Percentiles rank a stretch among this genome's conserved stretches.
Conservation (phyloP, 164 flowering plant genomes). For the Vitis riparia region DNA sequence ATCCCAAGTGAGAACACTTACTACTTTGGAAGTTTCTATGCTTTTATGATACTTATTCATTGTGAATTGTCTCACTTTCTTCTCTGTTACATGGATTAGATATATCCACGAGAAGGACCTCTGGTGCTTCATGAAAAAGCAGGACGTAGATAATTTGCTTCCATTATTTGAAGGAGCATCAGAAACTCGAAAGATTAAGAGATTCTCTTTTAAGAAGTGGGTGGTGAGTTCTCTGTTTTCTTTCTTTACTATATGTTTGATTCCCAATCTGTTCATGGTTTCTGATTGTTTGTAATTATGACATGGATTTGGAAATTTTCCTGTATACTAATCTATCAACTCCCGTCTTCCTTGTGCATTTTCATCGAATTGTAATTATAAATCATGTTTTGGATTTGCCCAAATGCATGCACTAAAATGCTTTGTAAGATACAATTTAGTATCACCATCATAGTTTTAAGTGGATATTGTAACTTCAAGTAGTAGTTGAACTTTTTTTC, state of each 20-base stretch:
- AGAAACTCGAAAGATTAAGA: conserved; percentile 65
- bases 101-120: conserved; percentile 79
- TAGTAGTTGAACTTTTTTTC: too few species aligned
- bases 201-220: conserved; percentile 65
- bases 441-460: too few species aligned
- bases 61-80: conserved; percentile 1
- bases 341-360: too few species aligned
- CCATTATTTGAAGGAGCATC: conserved; percentile 70
- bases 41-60: not conserved
- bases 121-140: conserved; percentile 64
- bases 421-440: too few species aligned
- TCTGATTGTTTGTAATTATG: not conserved
- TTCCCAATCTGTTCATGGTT: not conserved
- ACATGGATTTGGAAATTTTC: too few species aligned
- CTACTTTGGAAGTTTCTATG: not conserved
- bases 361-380: not conserved
- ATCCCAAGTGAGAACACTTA: conserved; percentile 52
- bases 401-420: too few species aligned
- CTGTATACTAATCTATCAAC: too few species aligned
- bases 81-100: conserved; percentile 35
- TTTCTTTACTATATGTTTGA: not conserved
- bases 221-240: conserved; percentile 49
- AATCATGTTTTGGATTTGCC: too few species aligned
- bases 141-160: conserved; percentile 55
- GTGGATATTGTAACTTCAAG: too few species aligned